Conservation (phyloP, 2,329 filamentous ascomycete species). For the Botrytis aclada region DNA sequence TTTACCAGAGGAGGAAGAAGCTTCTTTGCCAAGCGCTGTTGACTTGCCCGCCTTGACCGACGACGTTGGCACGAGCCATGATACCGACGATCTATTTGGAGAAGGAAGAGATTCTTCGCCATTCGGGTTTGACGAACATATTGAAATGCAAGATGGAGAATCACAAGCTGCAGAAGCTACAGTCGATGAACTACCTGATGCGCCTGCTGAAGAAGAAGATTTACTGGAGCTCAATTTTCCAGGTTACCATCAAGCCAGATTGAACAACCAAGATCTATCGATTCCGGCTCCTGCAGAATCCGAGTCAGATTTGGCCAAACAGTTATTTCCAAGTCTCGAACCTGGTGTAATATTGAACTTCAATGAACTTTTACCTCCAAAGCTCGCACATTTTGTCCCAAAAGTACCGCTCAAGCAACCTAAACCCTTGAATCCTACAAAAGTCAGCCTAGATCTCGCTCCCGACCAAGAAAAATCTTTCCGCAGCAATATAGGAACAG, state of each 20-base stretch:
- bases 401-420: conserved; percentile 77
- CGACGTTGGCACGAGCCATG: conserved; percentile 58
- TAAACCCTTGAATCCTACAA: conserved; percentile 79
- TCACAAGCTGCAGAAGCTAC: conserved; percentile 20
- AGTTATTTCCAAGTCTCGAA: conserved; percentile 78
- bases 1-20: conserved; percentile 73
- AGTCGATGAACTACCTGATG: conserved; percentile 26
- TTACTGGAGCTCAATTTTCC: conserved; percentile 47
- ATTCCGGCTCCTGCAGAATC: conserved; percentile 70
- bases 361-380: conserved; percentile 77
- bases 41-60: conserved; percentile 44
- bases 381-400: conserved; percentile 72
- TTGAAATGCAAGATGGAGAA: conserved; percentile 25
- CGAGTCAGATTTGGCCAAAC: conserved; percentile 70
- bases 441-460: conserved; percentile 82
- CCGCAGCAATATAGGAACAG: conserved; percentile 61
- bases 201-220: conserved; percentile 26
- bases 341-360: conserved; percentile 73
- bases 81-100: conserved; percentile 65
- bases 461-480: conserved; percentile 85
- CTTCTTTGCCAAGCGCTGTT: conserved; percentile 25
- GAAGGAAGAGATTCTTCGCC: conserved; percentile 44
- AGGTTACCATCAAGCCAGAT: conserved; percentile 30
- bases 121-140: conserved; percentile 29
- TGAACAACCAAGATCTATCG: conserved; percentile 56